These are phyloP conservation scores for Nigrospora sphaerica DNA, from an alignment of 2,329 filamentous ascomycete genomes.

Conservation along the genomic window DNA sequence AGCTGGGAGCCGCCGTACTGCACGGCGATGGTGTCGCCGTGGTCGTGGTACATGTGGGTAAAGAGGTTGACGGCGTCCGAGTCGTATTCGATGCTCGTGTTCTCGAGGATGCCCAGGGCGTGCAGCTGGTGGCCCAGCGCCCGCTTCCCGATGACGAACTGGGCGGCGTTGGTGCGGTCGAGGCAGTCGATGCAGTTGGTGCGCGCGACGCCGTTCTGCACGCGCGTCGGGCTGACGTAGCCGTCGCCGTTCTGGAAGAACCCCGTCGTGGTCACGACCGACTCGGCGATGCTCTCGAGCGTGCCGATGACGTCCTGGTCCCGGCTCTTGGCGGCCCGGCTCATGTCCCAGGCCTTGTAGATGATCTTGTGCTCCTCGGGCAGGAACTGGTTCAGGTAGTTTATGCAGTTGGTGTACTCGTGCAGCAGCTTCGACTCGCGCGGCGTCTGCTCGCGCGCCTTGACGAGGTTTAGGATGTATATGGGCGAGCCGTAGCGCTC, in stretches of 20 bases:
- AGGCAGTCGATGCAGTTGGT: constrained; percentile 98
- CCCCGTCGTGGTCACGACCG: constrained; percentile 76
- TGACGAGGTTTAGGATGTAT: constrained; percentile 87
- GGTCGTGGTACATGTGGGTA: constrained; percentile 96
- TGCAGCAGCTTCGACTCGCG: constrained; percentile 84
- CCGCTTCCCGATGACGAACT: constrained; percentile 94
- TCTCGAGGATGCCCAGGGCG: constrained; percentile 78
- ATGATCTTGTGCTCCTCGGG: constrained; percentile 79
- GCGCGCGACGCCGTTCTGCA: constrained; percentile 87
- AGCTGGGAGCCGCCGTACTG: constrained; percentile 97
- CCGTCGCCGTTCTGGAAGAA: constrained; percentile 92
- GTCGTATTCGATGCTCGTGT: constrained; percentile 79
- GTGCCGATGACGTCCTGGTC: constrained; percentile 93
- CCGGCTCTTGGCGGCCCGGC: constrained; percentile 81
- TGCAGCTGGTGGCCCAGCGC: constrained; percentile 89
- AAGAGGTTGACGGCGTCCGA: constrained; percentile 95
- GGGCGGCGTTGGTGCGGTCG: constrained; percentile 92
- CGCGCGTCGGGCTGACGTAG: constrained; percentile 53
- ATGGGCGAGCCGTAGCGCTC: constrained; percentile 87
- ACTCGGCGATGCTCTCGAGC: constrained; percentile 81
- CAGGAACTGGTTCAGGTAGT: constrained; percentile 91
- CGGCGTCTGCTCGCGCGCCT: constrained; percentile 78
- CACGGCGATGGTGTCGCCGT: constrained; percentile 94
- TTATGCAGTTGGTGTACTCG: constrained; percentile 81
- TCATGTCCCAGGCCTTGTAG: constrained; percentile 98